Evolutionary conservation across 192 early-diverging fungal genomes (phyloP), one percentile per base, ranked within the genome.

Genomic region (Rhizophagus sp.): DNA sequence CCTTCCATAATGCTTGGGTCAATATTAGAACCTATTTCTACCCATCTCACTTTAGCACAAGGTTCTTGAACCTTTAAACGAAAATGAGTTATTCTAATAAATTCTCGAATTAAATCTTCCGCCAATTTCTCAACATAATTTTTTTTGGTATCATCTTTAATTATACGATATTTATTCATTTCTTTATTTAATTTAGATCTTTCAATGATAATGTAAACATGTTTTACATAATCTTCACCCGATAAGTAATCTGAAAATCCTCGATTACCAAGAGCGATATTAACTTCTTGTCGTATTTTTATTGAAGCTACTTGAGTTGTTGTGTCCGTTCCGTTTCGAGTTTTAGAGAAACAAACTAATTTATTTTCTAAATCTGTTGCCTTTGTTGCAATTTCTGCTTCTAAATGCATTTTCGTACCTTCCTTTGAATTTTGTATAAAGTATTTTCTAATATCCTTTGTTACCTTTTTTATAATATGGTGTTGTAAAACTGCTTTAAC

Each of bases 121-220:
- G 24, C 64, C 4, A 33, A 10, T 9, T 66, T 66, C 27, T 66
- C 64, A 4, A 66, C n/a, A 7, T 33, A 5, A 34, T 0, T 3
- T 66, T 8, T 66, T 22, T 34, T 66, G 2, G 3, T 17, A 0
- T 11, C 27, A 33, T 66, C 15, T 33, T 66, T 66, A 19, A 66
- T 66, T 17, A 17, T 66, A 66, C 64, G 64, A 30, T 66, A 66
- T 66, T 66, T 25, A 66, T 66, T 66, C 24, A 66, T 66, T 30
- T 25, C 17, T 5, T 15, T 33, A 66, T 33, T 66, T 33, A 66
- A 33, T 4, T 33, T 1, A 0, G 34, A 4, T 66, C 3, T 66
- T 13, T 17, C 0, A 15, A 15, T 5, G 34, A 13, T 15, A n/a
- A 66, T 66, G 25, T 30, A 66, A 33, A 22, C 7, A 33, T 66